Evolutionary conservation across 192 early-diverging fungal species (phyloP), one percentile per base, ranked within the genome.

Genomic region (Linderina pennispora): DNA sequence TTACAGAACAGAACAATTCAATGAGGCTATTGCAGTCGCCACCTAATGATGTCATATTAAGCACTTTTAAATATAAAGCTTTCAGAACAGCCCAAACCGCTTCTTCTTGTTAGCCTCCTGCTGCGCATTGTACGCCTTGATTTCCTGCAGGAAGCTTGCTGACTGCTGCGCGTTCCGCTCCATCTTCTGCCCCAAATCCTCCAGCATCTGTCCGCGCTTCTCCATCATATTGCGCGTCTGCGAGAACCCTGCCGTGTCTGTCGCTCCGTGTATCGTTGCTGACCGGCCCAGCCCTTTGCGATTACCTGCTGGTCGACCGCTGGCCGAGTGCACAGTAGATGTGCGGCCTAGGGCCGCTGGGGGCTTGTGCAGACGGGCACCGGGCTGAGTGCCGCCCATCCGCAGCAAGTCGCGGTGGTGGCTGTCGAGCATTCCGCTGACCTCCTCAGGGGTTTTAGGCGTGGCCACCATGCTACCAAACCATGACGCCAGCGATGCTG

Each of bases 91-190:
- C 0, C 56, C 56, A 26, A 71, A 63, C 18, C 45, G 47, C 39
- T 41, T 54, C 14, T 59, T 71, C n/a, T 25, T 46, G 10, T 44
- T 48, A 31, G 39, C 46, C 15, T 62, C 56, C 23, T 71, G 60
- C 26, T 52, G 46, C 23, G 67, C 60, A 24, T 71, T 71, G 46
- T 71, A 64, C 17, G 55, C 67, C 7, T 53, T 51, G 34, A 71
- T 59, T 11, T 55, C 48, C 8, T 53, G 45, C 44, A 71, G 35
- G 37, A 62, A 71, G 23, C 44, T 45, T 19, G 45, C 23, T n/a
- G 67, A 50, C 31, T 58, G 50, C 39, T 39, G 11, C 16, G 32
- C 39, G 36, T 53, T 21, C 14, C 53, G 56, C 38, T 64, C 46
- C 20, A 43, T 40, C 7, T 33, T 36, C 15, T 71, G 54, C 13